Evolutionary conservation across 1,139 yeast genomes (phyloP), one percentile per base, ranked within the genome.

Genomic region (Pichia sp.): DNA sequence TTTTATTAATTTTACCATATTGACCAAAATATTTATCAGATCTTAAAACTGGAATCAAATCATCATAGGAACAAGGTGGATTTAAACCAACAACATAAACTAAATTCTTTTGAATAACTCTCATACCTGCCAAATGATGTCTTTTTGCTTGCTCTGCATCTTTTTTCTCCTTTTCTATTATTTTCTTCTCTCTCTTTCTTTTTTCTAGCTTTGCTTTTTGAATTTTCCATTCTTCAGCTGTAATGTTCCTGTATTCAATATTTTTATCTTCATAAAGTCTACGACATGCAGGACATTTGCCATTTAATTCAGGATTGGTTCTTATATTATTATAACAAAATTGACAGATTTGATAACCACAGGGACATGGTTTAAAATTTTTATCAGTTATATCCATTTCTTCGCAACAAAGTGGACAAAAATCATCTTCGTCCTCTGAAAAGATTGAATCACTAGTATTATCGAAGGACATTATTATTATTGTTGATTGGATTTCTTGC

Each of bases 291-390:
- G 99, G 99, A 67, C 99, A 94, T 55, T 89, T 78, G 5, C 97
- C 97, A 62, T 90, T 90, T 53, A 92, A 70, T 61, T 90, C 96
- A 1, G 97, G 97, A 58, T 92, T 92, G 55, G 87, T 95, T 55
- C 96, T 78, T 58, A 94, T 94, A 63, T 90, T 92, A 68, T 94
- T 92, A 72, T 90, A 94, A 64, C 98, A 94, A 62, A 94, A 94
- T 71, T 92, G 97, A 66, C 99, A 94, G 49, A 92, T 87, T 62
- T 94, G 98, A 62, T 94, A 94, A 11, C 98, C 98, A 70, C 99
- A 94, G 1, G 97, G 98, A 71, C 99, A 94, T 6, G 99, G 99
- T 64, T 85, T 87, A 74, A 94, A 94, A 67, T 90, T 87, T 63
- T 86, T 87, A 66, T 94, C 98, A 22, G 96, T 84, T 38, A 90